A percentile compares a stretch with the other conserved stretches of the same genome.
These are phyloP conservation scores for Clavispora vitiphila DNA, from an alignment of 805 yeast genomes.

Conservation along the genomic window DNA sequence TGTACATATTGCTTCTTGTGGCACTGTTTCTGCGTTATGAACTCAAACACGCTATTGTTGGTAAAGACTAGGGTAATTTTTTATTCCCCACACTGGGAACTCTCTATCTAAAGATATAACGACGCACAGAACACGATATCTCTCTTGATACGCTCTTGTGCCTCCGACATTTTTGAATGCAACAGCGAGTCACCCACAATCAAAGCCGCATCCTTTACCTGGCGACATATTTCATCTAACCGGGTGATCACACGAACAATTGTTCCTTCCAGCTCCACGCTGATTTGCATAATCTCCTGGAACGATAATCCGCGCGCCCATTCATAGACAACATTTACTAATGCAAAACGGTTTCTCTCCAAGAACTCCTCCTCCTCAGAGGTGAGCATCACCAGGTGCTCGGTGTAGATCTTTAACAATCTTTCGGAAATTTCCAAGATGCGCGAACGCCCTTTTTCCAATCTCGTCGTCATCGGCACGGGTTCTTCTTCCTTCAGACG, in stretches of 20 bases:
- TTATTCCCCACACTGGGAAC: too few species aligned
- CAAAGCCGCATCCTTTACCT: slow-evolving; percentile 88
- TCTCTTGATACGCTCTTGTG: slow-evolving; percentile 92
- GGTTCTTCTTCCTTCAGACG: slow-evolving; percentile 60
- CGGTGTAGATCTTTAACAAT: slow-evolving; percentile 56
- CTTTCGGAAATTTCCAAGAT: slow-evolving; percentile 67
- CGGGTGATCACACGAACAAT: slow-evolving; percentile 94
- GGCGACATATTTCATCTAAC: slow-evolving; percentile 90
- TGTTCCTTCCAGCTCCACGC: slow-evolving; percentile 92
- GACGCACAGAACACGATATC: slow-evolving; percentile 98
- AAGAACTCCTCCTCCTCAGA: slow-evolving; percentile 81
- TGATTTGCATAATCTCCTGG: slow-evolving; percentile 82
- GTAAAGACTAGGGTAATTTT: too few species aligned
- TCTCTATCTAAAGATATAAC: slow-evolving; percentile 57
- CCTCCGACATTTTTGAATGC: slow-evolving; percentile 83
- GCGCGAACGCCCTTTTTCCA: slow-evolving; percentile 62
- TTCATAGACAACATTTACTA: slow-evolving; percentile 91
- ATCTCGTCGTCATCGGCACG: slow-evolving; percentile 65
- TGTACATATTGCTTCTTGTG: too few species aligned
- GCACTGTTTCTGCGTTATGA: too few species aligned
- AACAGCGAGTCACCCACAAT: slow-evolving; percentile 91
- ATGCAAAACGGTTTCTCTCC: slow-evolving; percentile 79
- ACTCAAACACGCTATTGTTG: too few species aligned
- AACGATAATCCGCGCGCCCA: slow-evolving; percentile 97
- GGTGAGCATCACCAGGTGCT: slow-evolving; percentile 69